Evolutionary conservation across 2,329 filamentous ascomycete species (phyloP), one percentile per base, ranked within the genome.

Genomic region (Epichloe gansuensis): DNA sequence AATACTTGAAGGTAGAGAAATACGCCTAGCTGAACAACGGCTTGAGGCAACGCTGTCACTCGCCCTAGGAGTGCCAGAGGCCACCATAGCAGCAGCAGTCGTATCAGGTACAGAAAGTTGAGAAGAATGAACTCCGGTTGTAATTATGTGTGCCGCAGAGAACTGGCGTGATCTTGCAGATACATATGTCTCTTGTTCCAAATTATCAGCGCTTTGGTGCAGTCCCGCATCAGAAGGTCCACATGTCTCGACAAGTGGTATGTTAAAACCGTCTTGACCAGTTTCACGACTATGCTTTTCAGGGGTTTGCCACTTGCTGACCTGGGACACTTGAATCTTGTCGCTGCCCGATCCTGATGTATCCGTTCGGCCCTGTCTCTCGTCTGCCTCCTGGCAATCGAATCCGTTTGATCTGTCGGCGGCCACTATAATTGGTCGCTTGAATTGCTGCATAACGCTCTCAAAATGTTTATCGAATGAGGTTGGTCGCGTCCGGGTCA

Each of bases 1-100:
- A n/a, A 27, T 50, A 38, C 46, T 56, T 13, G 25, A 21, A 4
- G 50, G 53, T 21, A 72, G 60, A 17, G 68, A 61, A 17, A 70
- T 60, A 21, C 68, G 57, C 34, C 51, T 52, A 34, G 47, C 53
- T 9, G 53, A 54, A 4, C 36, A 17, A 34, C 25, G 31, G 42
- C 46, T 54, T 17, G n/a, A 41, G 12, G 49, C 17, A 35, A 56
- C 57, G 25, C 47, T 50, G 25, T 41, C 38, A 36, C 40, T 15
- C 17, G n/a, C n/a, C 41, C 21, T 39, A 15, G 38, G 8, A 31
- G 31, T 31, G 31, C 31, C 31, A 31, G 31, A 4, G 31, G 31
- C 31, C 31, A 31, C 9, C 31, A 31, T 31, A 43, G 15, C 7
- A 27, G 21, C 23, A 21, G 41, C 21, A 23, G 12, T 23, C 41